phyloP scores from a whole-genome alignment of 371 early-diverging fungal genomes.

The Mucor circinelloides region DNA sequence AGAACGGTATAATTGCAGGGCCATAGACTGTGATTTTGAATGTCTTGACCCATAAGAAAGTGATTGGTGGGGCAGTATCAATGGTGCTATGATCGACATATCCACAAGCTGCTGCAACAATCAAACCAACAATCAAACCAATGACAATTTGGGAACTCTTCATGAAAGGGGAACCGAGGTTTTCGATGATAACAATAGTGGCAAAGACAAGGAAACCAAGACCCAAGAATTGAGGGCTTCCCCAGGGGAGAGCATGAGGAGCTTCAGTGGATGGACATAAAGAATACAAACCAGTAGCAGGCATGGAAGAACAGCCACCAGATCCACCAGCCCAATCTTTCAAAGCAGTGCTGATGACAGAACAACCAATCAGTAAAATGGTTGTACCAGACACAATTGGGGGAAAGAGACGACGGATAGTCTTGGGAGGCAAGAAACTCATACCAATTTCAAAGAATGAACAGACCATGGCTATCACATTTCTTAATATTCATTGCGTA shows the following conservation, averaged over 20 bases:
- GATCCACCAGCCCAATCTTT: conserved; percentile 65
- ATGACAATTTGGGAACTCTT: conserved; percentile 64
- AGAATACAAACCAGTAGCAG: conserved; percentile 55
- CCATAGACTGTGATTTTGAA: conserved; percentile 62
- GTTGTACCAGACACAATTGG: conserved; percentile 65
- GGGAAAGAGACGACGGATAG: conserved; percentile 58
- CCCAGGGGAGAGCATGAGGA: conserved; percentile 67
- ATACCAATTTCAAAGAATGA: conserved; percentile 56
- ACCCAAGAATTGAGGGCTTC: conserved; percentile 61
- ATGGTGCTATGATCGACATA: conserved; percentile 55
- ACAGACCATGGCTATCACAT: conserved; percentile 48
- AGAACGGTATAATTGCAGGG: conserved; percentile 67
- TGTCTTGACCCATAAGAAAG: conserved; percentile 62
- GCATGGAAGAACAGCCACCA: conserved; percentile 41
- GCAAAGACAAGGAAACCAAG: conserved; percentile 64
- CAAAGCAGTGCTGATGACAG: conserved; percentile 55
- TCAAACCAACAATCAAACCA: conserved; percentile 62
- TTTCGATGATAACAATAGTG: conserved; percentile 62
- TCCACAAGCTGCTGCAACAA: conserved; percentile 63
- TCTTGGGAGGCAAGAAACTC: conserved; percentile 60
- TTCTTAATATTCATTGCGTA: neutral
- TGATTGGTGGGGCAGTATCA: conserved; percentile 54
- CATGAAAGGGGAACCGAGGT: conserved; percentile 69
- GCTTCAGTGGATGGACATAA: conserved; percentile 57
- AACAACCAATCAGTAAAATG: conserved; percentile 61